A percentile compares a stretch with the other conserved stretches of the same genome.
Conservation (phyloP, 2,329 filamentous ascomycete species). For the Lachnellula subtilissima region DNA sequence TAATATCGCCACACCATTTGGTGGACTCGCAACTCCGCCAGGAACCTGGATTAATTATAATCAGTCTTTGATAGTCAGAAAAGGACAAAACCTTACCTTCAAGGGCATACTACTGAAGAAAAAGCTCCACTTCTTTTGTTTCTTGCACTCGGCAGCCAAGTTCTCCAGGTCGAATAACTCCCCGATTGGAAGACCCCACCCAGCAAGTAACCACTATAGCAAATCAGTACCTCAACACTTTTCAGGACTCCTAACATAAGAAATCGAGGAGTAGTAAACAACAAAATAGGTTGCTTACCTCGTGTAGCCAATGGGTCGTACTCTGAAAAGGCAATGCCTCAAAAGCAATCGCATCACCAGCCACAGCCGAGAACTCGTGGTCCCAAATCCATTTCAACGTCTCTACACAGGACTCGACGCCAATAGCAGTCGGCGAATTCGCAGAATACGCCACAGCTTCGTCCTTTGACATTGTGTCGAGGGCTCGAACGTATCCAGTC, state of each 20-base stretch:
- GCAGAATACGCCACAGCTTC: slow-evolving; percentile 25
- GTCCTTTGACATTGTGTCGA: slow-evolving; percentile 22
- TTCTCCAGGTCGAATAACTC: slow-evolving; percentile 44
- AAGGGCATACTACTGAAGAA: slow-evolving; percentile 56
- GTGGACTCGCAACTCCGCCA: slow-evolving; percentile 27
- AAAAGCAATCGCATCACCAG: slow-evolving; percentile 39
- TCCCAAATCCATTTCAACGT: slow-evolving; percentile 43
- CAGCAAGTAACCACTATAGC: too few species aligned
- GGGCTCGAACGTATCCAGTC: slow-evolving; percentile 33
- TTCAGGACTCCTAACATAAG: slow-evolving; percentile 25
- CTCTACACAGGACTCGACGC: slow-evolving; percentile 33
- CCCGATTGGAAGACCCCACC: slow-evolving; percentile 38
- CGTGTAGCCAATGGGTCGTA: slow-evolving; percentile 26
- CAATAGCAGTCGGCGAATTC: slow-evolving; percentile 28
- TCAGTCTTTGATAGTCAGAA: background rate
- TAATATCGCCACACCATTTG: slow-evolving; percentile 29
- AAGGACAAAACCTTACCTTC: slow-evolving; percentile 38
- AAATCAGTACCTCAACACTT: too few species aligned
- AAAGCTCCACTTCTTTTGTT: slow-evolving; percentile 52
- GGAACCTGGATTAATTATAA: slow-evolving; percentile 13
- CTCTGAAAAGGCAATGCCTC: slow-evolving; percentile 37
- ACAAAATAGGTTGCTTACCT: slow-evolving; percentile 32
- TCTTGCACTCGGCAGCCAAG: slow-evolving; percentile 45
- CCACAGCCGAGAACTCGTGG: slow-evolving; percentile 41
- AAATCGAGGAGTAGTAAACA: background rate